phyloP scores from a whole-genome alignment of 139 green algal species.

The Chlorella sorokiniana region DNA sequence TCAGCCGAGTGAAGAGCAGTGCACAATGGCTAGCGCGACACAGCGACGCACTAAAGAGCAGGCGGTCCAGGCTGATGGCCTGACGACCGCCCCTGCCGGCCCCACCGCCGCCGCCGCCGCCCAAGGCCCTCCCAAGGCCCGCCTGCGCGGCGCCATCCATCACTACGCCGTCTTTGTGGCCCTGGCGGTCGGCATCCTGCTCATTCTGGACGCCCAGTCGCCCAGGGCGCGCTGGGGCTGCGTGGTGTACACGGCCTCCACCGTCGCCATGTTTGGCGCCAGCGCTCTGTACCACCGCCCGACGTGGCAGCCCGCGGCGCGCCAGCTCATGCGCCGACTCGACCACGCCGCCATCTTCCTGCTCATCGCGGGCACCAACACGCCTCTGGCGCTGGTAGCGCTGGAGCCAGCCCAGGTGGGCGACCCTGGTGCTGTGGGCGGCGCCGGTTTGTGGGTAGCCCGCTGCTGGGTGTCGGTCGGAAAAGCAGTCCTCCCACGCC shows the following conservation, averaged over 20 bases:
- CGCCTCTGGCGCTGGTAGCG: constrained; percentile 44
- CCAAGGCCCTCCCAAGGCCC: not conserved
- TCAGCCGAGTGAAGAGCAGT: no score
- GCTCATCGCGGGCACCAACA: constrained; percentile 61
- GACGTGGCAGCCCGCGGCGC: not conserved
- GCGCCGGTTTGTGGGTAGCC: not conserved
- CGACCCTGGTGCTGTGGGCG: not conserved
- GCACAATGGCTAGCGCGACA: no score
- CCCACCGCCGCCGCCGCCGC: not conserved
- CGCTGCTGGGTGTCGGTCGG: no score
- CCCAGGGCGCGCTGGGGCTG: constrained; percentile 1
- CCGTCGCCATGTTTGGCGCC: constrained; percentile 17
- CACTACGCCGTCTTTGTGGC: constrained; percentile 26
- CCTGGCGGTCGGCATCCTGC: constrained; percentile 16
- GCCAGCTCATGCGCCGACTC: constrained; percentile 19
- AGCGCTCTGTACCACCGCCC: constrained; percentile 21
- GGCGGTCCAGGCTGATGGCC: not conserved
- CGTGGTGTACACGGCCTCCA: constrained; percentile 10
- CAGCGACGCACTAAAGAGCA: not conserved
- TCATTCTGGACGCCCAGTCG: constrained; percentile 13
- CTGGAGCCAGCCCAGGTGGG: constrained; percentile 19
- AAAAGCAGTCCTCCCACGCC: no score
- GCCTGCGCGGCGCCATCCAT: constrained; percentile 13
- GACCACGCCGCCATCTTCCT: constrained; percentile 59
- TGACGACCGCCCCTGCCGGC: not conserved